phyloP scores from a whole-genome alignment of 140 eudicot species.

The Bidens hawaiensis region DNA sequence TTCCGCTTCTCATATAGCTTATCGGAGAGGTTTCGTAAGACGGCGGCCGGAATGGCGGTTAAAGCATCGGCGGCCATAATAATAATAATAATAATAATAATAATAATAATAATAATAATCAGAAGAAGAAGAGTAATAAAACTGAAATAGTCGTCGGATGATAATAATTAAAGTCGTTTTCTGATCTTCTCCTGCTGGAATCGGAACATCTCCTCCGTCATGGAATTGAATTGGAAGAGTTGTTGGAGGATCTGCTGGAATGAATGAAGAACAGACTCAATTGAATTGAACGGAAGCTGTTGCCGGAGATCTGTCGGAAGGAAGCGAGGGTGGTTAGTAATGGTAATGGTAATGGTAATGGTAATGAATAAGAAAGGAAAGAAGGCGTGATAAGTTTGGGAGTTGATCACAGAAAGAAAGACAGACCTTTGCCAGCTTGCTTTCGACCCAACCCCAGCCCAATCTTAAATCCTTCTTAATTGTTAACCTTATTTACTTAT shows the following conservation, averaged over 20 bases:
- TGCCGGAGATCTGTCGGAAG: conserved; percentile 35
- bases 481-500: not conserved
- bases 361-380: conserved; percentile 4
- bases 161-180: conserved; percentile 33
- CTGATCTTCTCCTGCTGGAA: conserved; percentile 51
- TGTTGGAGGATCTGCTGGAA: conserved; percentile 12
- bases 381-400: conserved; percentile 31
- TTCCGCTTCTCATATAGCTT: conserved; percentile 86
- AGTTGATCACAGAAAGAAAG: conserved; percentile 34
- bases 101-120: not conserved
- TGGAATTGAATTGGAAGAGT: conserved; percentile 13
- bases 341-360: no score
- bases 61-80: conserved; percentile 72
- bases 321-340: conserved; percentile 30
- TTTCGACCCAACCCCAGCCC: conserved; percentile 2
- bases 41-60: conserved; percentile 65
- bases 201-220: conserved; percentile 38
- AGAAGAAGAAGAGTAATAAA: not conserved
- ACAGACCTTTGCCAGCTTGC: conserved; percentile 18
- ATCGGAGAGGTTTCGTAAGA: conserved; percentile 65
- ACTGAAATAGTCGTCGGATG: conserved; percentile 3
- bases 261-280: not conserved
- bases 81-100: conserved; percentile 4
- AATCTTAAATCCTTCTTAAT: not conserved
- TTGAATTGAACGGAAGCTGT: conserved; percentile 12